Evolutionary conservation across 176 grass and related monocot genomes (phyloP).

Genomic region (Chrysopogon serrulatus): DNA sequence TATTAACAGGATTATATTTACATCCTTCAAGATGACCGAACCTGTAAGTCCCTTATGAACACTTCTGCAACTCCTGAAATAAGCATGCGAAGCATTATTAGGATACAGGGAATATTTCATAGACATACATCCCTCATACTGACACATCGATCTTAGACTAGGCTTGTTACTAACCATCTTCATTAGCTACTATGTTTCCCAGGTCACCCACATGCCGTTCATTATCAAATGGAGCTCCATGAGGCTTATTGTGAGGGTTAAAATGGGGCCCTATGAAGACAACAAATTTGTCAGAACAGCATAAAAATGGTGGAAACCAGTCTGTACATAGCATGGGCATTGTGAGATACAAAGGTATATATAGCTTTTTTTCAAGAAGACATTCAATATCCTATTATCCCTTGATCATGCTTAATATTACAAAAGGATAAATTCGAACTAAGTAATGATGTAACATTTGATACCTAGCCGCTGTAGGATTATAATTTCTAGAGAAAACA

Average conservation of each 20-base stretch:
- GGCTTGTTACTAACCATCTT: conserved; percentile 46
- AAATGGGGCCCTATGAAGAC: conserved; percentile 57
- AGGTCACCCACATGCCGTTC: conserved; percentile 62
- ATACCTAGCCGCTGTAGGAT: not conserved
- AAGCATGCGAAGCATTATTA: not conserved
- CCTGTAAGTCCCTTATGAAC: conserved; percentile 59
- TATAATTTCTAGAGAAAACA: not conserved
- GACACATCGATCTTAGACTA: not conserved
- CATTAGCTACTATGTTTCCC: conserved; percentile 56
- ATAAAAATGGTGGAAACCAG: not conserved
- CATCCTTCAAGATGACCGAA: conserved; percentile 9
- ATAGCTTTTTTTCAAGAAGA: not conserved
- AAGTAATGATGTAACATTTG: not conserved
- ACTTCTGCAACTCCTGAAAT: conserved; percentile 65
- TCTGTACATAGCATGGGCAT: not conserved
- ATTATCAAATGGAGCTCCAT: conserved; percentile 55
- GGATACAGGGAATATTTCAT: not conserved
- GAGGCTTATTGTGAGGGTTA: conserved; percentile 53
- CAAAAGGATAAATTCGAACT: not conserved
- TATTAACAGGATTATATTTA: not conserved
- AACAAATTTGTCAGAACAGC: not conserved
- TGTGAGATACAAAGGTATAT: not conserved
- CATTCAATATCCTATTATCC: not conserved
- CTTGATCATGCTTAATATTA: not conserved
- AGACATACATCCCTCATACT: not conserved